These are phyloP conservation scores for Thelonectria olida DNA, from an alignment of 2,329 filamentous ascomycete genomes.

Conservation along the genomic window DNA sequence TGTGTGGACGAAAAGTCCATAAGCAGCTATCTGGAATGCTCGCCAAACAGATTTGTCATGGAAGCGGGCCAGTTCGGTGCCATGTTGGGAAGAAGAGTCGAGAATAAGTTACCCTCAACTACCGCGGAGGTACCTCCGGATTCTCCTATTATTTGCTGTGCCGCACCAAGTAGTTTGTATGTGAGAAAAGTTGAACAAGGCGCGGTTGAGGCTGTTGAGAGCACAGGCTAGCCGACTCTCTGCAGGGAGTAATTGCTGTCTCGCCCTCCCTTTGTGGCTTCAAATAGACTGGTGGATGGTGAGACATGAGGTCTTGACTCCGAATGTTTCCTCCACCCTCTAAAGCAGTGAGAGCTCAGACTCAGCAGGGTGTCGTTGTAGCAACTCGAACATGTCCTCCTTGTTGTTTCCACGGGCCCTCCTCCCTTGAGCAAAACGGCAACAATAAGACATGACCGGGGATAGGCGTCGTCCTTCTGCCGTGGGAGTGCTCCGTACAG, in stretches of 20 bases:
- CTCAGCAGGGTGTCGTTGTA: no score
- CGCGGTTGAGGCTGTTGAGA: neutral
- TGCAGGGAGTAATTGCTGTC: neutral
- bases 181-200: no score
- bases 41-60: constrained; percentile 6
- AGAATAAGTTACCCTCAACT: neutral
- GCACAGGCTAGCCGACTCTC: no score
- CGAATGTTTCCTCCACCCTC: constrained; percentile 1
- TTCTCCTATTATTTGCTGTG: no score
- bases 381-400: no score
- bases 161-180: no score
- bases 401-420: no score
- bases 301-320: neutral
- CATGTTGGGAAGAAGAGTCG: constrained; percentile 10
- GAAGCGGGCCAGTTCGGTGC: neutral
- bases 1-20: neutral
- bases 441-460: neutral
- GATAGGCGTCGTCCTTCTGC: no score
- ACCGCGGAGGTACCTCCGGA: no score
- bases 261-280: neutral
- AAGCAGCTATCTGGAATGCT: constrained; percentile 17
- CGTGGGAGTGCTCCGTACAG: no score
- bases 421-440: neutral
- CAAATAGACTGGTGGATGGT: neutral
- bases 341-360: neutral